phyloP scores from a whole-genome alignment of 768 basidiomycete genomes.

The Hygrocybe punicea region DNA sequence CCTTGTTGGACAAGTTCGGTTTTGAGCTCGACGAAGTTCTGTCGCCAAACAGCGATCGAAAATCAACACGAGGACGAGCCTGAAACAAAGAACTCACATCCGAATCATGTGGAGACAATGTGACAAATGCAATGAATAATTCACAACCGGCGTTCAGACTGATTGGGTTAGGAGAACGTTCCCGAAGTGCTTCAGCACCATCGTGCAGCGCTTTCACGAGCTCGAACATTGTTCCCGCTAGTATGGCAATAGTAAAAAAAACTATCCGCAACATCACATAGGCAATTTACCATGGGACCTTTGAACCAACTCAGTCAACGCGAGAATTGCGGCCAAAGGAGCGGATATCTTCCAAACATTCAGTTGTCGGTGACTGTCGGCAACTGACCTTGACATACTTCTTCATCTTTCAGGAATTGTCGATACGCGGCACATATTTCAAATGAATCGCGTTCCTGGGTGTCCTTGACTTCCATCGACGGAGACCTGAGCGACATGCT shows the following conservation, averaged over 20 bases:
- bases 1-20: conserved; percentile 80
- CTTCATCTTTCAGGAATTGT: background rate
- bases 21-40: conserved; percentile 86
- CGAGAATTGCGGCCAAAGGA: conserved; percentile 84
- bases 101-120: conserved; percentile 77
- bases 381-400: background rate
- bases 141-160: conserved; percentile 87
- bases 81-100: conserved; percentile 48
- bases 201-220: conserved; percentile 80
- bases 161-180: conserved; percentile 70
- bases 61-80: conserved; percentile 10
- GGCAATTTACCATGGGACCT: conserved; percentile 64
- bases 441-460: too few species aligned
- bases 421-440: too few species aligned
- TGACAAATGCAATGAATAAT: conserved; percentile 87
- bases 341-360: conserved; percentile 55
- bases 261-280: conserved; percentile 1
- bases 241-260: conserved; percentile 10
- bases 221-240: conserved; percentile 91
- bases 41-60: conserved; percentile 11
- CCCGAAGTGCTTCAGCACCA: conserved; percentile 61
- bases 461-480: background rate
- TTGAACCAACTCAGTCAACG: conserved; percentile 78
- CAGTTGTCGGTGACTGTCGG: too few species aligned
- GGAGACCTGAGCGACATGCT: background rate